phyloP scores from a whole-genome alignment of 768 basidiomycete species.

The Trametes cinnabarina region DNA sequence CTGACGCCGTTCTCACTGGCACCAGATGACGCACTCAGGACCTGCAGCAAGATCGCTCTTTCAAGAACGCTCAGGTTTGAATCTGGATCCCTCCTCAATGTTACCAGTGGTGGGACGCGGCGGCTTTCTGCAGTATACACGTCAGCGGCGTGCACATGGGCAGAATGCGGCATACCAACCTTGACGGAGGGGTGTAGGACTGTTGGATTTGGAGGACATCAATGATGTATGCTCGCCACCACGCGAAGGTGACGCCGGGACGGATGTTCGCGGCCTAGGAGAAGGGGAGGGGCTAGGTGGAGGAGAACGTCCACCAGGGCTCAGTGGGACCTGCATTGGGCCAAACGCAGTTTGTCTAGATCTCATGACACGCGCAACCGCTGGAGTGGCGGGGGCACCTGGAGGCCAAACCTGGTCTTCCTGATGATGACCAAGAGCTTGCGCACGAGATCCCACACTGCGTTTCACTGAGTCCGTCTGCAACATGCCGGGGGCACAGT shows the following conservation, averaged over 20 bases:
- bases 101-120: too few relatives aligned
- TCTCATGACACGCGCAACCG: neutral
- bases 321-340: neutral
- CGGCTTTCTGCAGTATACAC: too few relatives aligned
- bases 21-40: constrained; percentile 19
- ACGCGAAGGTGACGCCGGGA: neutral
- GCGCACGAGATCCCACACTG: neutral
- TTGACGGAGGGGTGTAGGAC: neutral
- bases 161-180: too few relatives aligned
- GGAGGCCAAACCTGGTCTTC: neutral
- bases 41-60: constrained; percentile 23
- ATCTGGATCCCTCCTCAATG: constrained; percentile 24
- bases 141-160: too few relatives aligned
- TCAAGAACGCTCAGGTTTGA: constrained; percentile 22
- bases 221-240: neutral
- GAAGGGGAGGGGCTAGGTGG: neutral
- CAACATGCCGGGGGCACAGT: neutral
- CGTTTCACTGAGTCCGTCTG: neutral
- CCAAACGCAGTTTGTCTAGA: too few relatives aligned
- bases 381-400: neutral
- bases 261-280: neutral
- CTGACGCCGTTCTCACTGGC: neutral
- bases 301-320: neutral
- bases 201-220: neutral
- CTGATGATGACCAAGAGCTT: neutral